phyloP scores from a whole-genome alignment of 106 monocot species.

The Cymbidium sinense region DNA sequence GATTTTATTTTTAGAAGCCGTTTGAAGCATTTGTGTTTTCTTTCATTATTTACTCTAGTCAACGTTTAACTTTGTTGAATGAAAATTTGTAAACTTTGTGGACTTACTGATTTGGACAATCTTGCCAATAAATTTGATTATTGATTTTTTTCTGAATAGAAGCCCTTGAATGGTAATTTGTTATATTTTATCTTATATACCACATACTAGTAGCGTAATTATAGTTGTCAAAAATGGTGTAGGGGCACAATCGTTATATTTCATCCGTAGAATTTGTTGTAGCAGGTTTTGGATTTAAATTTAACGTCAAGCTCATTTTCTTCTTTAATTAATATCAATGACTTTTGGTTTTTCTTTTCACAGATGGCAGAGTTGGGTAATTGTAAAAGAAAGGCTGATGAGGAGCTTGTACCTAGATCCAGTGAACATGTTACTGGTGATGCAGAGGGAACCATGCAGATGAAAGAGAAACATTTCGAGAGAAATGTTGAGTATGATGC shows the following conservation, averaged over 20 bases:
- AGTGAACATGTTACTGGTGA: background rate
- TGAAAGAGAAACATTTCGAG: slow-evolving; percentile 2
- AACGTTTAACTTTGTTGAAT: background rate
- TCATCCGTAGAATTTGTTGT: background rate
- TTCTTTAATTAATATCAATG: background rate
- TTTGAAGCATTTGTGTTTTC: background rate
- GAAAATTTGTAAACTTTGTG: background rate
- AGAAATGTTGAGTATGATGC: slow-evolving; percentile 11
- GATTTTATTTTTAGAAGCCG: background rate
- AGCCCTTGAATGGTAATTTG: background rate
- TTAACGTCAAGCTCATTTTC: background rate
- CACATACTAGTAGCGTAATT: background rate
- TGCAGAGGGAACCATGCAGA: background rate
- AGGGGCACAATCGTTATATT: background rate
- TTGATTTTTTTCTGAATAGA: background rate
- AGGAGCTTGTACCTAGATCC: background rate
- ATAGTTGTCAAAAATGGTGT: background rate
- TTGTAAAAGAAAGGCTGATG: slow-evolving; percentile 3
- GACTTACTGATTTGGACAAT: background rate
- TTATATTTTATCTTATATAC: background rate
- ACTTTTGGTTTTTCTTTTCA: background rate
- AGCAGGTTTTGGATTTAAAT: slow-evolving; percentile 2
- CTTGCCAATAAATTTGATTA: background rate
- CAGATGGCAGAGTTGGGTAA: slow-evolving; percentile 2
- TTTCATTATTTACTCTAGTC: background rate